phyloP scores from a whole-genome alignment of 306 rosid species.

The Dryas octopetala region DNA sequence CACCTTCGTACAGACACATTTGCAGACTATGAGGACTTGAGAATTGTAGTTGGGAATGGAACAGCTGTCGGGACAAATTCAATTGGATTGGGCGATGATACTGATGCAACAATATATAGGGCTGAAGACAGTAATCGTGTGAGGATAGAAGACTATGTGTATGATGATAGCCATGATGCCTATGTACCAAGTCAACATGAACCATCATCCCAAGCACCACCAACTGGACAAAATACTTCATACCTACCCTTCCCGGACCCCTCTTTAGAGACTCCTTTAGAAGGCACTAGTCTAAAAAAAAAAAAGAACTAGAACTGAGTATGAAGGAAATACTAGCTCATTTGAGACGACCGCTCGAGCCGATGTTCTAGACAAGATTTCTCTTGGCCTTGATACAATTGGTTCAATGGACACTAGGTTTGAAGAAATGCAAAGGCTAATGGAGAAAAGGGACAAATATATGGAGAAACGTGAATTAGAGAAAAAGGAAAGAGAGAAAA shows the following conservation, averaged over 20 bases:
- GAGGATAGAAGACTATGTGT: neutral
- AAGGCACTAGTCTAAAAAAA: neutral
- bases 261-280: neutral
- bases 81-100: too few relatives aligned
- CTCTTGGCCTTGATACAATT: neutral
- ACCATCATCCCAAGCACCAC: neutral
- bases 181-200: neutral
- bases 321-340: slow-evolving; percentile 4
- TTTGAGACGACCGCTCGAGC: neutral
- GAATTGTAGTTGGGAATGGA: too few relatives aligned
- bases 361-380: neutral
- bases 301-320: neutral
- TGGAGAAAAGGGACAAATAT: too few relatives aligned
- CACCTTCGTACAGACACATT: too few relatives aligned
- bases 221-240: neutral
- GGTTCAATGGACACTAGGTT: neutral
- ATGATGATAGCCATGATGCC: neutral
- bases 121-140: too few relatives aligned
- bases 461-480: too few relatives aligned
- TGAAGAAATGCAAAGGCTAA: too few relatives aligned
- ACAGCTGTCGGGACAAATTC: too few relatives aligned
- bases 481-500: too few relatives aligned
- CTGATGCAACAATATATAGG: too few relatives aligned
- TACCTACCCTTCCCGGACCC: neutral
- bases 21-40: too few relatives aligned